phyloP scores from a whole-genome alignment of 306 rosid species.

The Crotalaria pallida region DNA sequence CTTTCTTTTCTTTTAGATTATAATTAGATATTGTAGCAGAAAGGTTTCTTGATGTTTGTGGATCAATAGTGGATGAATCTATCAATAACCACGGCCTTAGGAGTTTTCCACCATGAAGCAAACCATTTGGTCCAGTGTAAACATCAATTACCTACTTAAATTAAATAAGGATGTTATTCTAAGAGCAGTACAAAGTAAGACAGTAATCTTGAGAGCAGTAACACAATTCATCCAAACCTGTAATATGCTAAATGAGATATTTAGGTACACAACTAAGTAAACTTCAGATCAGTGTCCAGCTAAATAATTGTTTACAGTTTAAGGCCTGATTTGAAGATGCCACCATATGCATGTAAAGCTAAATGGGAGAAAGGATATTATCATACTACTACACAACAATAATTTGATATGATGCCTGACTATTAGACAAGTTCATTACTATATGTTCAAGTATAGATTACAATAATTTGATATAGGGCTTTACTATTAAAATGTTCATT shows the following conservation, averaged over 20 bases:
- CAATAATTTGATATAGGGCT: too few relatives aligned
- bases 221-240: neutral
- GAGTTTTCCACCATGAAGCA: constrained; percentile 62
- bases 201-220: constrained; percentile 11
- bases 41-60: constrained; percentile 80
- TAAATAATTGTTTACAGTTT: neutral
- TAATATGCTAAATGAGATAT: neutral
- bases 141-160: constrained; percentile 73
- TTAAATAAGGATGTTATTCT: constrained; percentile 29
- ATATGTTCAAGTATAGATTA: neutral
- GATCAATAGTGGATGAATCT: constrained; percentile 94
- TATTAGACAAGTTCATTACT: neutral
- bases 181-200: constrained; percentile 20
- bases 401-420: neutral
- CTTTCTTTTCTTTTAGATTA: constrained; percentile 59
- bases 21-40: constrained; percentile 54
- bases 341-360: neutral
- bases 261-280: neutral
- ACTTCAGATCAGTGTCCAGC: neutral
- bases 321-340: neutral
- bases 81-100: constrained; percentile 76
- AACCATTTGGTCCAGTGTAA: constrained; percentile 81
- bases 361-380: neutral
- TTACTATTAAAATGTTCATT: too few relatives aligned
- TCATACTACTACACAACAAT: neutral